These are phyloP conservation scores for Sisymbrium irio DNA, from an alignment of 345 rosid species.

Conservation along the genomic window DNA sequence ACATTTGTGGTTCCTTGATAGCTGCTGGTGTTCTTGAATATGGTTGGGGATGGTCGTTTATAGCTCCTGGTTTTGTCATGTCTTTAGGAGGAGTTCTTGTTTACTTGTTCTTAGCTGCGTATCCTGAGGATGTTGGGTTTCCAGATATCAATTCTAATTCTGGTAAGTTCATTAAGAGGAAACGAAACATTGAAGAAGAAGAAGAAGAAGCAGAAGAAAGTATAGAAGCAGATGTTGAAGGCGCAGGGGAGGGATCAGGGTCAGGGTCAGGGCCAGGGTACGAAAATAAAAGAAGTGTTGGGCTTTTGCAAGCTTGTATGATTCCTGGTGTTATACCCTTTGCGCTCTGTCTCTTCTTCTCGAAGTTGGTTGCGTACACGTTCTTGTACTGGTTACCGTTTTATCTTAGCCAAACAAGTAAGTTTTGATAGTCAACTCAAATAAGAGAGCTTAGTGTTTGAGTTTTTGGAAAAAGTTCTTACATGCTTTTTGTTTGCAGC, in stretches of 20 bases:
- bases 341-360: conserved; percentile 84
- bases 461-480: not conserved
- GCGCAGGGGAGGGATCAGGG: conserved; percentile 19
- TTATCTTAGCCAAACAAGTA: conserved; percentile 89
- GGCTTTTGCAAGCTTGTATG: conserved; percentile 75
- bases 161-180: conserved; percentile 45
- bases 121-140: conserved; percentile 91
- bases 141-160: conserved; percentile 41
- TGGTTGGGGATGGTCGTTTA: conserved; percentile 99
- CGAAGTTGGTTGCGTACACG: conserved; percentile 90
- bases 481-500: conserved; percentile 44
- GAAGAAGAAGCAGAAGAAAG: conserved; percentile 13
- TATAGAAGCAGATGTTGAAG: conserved; percentile 18
- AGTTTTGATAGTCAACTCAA: not conserved
- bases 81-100: conserved; percentile 66
- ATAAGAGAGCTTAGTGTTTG: not conserved
- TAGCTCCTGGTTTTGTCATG: conserved; percentile 73
- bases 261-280: conserved; percentile 30
- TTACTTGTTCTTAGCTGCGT: conserved; percentile 77
- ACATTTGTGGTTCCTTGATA: conserved; percentile 81
- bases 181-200: conserved; percentile 5
- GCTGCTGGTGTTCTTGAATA: conserved; percentile 85
- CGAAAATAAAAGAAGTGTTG: conserved; percentile 60
- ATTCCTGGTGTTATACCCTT: conserved; percentile 94
- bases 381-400: conserved; percentile 93